Base-by-base conservation (phyloP, 768 basidiomycete species). In the Cystofilobasidium macerans region DNA sequence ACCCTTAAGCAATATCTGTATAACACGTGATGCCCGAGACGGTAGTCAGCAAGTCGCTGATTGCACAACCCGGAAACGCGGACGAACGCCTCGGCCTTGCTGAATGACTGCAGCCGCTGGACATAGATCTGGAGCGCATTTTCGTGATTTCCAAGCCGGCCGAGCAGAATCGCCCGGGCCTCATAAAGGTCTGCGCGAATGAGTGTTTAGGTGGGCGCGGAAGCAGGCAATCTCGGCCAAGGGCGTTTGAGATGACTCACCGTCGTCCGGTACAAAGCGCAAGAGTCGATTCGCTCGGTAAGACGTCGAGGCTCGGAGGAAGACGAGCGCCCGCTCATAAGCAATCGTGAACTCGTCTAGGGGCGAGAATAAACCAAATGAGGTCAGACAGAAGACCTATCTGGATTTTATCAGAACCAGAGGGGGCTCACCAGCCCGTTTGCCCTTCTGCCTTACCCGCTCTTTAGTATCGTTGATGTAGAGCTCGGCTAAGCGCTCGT, bases 91-190 rank as follows among this genome's bases (percentile, higher is more conserved):
- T 98, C 95, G 0, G 95, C 95, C 69, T 90, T 90, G 32, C 77
- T 68, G 74, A 86, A 90, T 72, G 93, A 87, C 43, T 85, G 82
- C 36, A 98, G 79, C 40, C 85, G 83, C 73, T 97, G 87, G 8
- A 93, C 91, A 74, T 98, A 99, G 18, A 94, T 82, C 72, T 93
- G 89, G n/a, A 98, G 82, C 0, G 94, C 92, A 68, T 86, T 89
- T 69, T 95, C 90, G 69, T 98, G 94, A 62, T 89, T 84, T 1
- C 88, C 90, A 68, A 97, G 80, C 53, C 87, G 82, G 13, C 95
- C 95, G 13, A 97, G 79, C 9, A 99, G 81, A 66, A 97, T 85
- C 0, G 95, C 95, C 47, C 91, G 85, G 20, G 89, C 91, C 75
- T 98, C 91, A 67, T 83, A 90, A 43, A 95, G 79, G 71, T 90